Percentiles rank a stretch among this genome's conserved stretches.
phyloP scores from a whole-genome alignment of 257 asterid genomes.

The Verbena officinalis region DNA sequence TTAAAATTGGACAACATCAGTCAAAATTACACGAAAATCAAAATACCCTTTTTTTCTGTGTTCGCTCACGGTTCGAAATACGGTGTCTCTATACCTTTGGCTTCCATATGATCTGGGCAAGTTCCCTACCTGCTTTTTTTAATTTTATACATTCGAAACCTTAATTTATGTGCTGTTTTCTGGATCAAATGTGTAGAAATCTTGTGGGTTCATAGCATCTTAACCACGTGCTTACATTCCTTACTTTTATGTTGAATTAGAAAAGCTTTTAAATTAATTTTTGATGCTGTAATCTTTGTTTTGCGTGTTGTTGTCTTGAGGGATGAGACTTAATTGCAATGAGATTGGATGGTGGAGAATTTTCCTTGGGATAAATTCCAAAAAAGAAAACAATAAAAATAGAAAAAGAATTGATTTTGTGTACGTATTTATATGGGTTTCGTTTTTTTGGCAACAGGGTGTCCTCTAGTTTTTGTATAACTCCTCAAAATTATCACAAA shows the following conservation, averaged over 20 bases:
- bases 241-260: slow-evolving; percentile 48
- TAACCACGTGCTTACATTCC: slow-evolving; percentile 54
- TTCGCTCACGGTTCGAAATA: slow-evolving; percentile 33
- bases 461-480: slow-evolving; percentile 59
- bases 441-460: slow-evolving; percentile 25
- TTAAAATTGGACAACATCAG: slow-evolving; percentile 18
- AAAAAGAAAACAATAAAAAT: neutral
- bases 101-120: slow-evolving; percentile 38
- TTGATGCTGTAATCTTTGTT: slow-evolving; percentile 62
- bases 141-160: neutral
- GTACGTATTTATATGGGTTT: slow-evolving; percentile 27
- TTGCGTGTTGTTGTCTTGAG: slow-evolving; percentile 47
- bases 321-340: slow-evolving; percentile 6
- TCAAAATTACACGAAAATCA: slow-evolving; percentile 35
- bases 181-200: slow-evolving; percentile 28
- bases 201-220: slow-evolving; percentile 38
- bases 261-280: too few relatives aligned
- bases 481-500: slow-evolving; percentile 42
- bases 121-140: slow-evolving; percentile 20
- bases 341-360: slow-evolving; percentile 50
- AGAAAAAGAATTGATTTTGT: slow-evolving; percentile 12
- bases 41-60: slow-evolving; percentile 29
- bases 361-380: slow-evolving; percentile 47
- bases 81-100: slow-evolving; percentile 54
- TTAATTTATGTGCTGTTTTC: slow-evolving; percentile 24